phyloP scores from a whole-genome alignment of 140 eudicot species.

The Flaveria floridana region DNA sequence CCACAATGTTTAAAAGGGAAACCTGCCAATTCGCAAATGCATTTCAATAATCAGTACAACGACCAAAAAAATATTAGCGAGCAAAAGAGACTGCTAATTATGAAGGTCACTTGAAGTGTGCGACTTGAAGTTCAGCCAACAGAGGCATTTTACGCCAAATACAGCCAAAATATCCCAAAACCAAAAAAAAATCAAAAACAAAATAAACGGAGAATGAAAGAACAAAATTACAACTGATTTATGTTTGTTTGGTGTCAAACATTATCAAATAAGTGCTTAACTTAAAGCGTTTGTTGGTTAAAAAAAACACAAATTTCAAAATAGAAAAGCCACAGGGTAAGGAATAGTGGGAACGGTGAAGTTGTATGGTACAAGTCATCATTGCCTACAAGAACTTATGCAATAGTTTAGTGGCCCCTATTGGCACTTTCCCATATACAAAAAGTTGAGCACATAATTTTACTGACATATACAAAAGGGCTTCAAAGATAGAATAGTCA shows the following conservation, averaged over 20 bases:
- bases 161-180: neutral
- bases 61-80: neutral
- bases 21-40: constrained; percentile 53
- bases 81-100: constrained; percentile 15
- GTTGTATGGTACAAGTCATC: neutral
- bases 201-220: neutral
- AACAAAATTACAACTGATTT: neutral
- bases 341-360: neutral
- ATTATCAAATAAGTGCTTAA: neutral
- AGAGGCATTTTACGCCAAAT: neutral
- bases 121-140: neutral
- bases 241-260: neutral
- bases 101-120: constrained; percentile 5
- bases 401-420: neutral
- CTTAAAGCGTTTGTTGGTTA: neutral
- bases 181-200: too few species aligned
- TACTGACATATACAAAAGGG: neutral
- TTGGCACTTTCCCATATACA: neutral
- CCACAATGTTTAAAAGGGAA: constrained; percentile 93
- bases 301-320: neutral
- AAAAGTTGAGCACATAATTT: neutral
- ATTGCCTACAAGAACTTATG: constrained; percentile 2
- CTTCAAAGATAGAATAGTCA: neutral
- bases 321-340: neutral
- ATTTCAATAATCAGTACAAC: constrained; percentile 13